Conservation (phyloP, 331 rosid genomes). For the Quercus lobata region DNA sequence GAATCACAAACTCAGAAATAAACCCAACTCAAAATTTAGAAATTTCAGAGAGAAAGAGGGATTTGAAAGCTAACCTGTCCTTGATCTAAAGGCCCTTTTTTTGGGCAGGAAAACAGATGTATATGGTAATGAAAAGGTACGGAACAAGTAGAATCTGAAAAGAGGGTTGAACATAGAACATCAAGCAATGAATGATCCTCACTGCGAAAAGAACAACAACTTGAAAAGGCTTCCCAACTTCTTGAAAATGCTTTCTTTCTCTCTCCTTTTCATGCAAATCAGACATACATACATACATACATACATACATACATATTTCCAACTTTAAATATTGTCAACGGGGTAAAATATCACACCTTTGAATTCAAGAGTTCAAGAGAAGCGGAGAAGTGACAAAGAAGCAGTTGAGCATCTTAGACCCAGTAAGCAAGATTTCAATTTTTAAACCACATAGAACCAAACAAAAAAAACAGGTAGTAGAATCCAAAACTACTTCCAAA, state of each 20-base stretch:
- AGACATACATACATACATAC: neutral
- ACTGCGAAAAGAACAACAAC: neutral
- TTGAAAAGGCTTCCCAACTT: constrained; percentile 7
- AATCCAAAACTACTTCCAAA: constrained; percentile 17
- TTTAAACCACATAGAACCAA: neutral
- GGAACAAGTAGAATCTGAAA: neutral
- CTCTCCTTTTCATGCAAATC: neutral
- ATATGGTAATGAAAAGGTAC: neutral
- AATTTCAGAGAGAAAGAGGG: neutral
- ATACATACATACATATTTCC: neutral
- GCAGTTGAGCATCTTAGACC: constrained; percentile 10
- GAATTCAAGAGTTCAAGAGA: constrained; percentile 8
- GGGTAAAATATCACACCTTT: neutral
- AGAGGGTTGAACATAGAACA: neutral
- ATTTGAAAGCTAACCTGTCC: neutral
- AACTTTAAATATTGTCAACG: neutral
- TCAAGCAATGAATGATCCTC: constrained; percentile 3
- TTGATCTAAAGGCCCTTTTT: neutral
- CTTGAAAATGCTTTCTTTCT: constrained; percentile 5
- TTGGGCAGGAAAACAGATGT: neutral
- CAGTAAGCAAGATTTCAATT: constrained; percentile 18
- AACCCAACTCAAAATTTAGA: neutral
- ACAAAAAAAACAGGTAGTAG: neutral
- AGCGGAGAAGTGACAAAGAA: constrained; percentile 20
- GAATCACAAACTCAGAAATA: neutral